Base-by-base conservation (phyloP, 2,329 filamentous ascomycete species). In the Verticillium tricorpus region DNA sequence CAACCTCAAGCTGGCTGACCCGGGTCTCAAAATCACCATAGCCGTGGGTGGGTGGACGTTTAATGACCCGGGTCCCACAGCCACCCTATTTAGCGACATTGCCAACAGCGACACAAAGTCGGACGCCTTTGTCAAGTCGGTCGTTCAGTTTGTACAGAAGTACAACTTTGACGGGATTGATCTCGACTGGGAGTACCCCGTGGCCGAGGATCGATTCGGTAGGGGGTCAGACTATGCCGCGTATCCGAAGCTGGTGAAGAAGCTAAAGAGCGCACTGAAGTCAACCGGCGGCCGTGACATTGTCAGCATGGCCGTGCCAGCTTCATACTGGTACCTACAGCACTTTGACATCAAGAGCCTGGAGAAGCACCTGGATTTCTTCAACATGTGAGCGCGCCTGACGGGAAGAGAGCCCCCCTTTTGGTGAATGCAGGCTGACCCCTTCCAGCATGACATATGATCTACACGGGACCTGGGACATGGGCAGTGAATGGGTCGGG, bases 151-250 rank as follows among this genome's bases (percentile, higher is more conserved):
- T 64, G 71, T 82, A 67, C 35, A 66, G 1, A 73, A 69, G 7
- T 80, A 79, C 64, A 70, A 70, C 2, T 80, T 82, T 58, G 75
- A 78, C 62, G 78, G 78, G 2, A 69, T 80, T 2, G 78, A 82
- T 58, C 65, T 82, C n/a, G 77, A 82, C 63, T 82, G 79, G 80
- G 74, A 35, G 40, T 70, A 71, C 55, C 72, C 70, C 0, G 67
- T 60, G 0, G 76, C 77, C 3, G 69, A 72, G 17, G 76, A 78
- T 32, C 70, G 77, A 28, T 28, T 28, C 25, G 25, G 25, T 5
- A 28, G 25, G 25, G 25, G 25, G 2, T 28, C 25, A 28, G 25
- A 28, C 25, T 28, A 28, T 28, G 25, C 25, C 25, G 25, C 25
- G 25, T 28, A 28, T 5, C 25, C 25, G 25, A 28, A 28, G 25